phyloP scores from a whole-genome alignment of 768 basidiomycete species.

The Leccinum subgranulosum region DNA sequence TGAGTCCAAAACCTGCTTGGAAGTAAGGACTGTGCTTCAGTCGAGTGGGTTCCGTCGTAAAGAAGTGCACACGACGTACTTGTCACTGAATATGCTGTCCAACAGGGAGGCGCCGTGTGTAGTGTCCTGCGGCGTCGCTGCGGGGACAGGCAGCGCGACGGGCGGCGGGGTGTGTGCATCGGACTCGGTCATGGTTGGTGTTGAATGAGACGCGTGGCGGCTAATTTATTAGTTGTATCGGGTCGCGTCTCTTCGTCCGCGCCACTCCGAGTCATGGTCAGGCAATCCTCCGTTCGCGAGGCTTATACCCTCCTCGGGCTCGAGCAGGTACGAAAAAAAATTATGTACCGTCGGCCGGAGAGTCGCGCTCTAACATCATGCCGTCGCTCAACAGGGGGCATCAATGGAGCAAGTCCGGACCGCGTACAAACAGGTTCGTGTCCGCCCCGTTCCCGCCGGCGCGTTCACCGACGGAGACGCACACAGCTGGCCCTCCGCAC shows the following conservation, averaged over 20 bases:
- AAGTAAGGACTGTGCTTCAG: constrained; percentile 84
- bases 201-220: constrained; percentile 5
- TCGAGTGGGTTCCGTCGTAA: constrained; percentile 15
- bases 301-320: constrained; percentile 49
- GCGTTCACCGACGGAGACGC: neutral
- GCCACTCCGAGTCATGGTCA: constrained; percentile 30
- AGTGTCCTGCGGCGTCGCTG: constrained; percentile 6
- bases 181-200: constrained; percentile 11
- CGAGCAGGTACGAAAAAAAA: constrained; percentile 39
- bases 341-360: neutral
- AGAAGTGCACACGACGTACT: constrained; percentile 47
- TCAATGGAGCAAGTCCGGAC: constrained; percentile 63
- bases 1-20: constrained; percentile 95
- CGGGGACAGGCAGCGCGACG: neutral
- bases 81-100: constrained; percentile 51
- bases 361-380: constrained; percentile 6
- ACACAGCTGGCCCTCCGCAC: constrained; percentile 58
- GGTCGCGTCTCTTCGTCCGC: constrained; percentile 19
- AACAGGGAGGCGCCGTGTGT: constrained; percentile 32
- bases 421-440: constrained; percentile 63
- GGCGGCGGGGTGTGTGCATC: neutral
- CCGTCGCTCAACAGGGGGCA: constrained; percentile 44
- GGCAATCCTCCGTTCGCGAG: constrained; percentile 33
- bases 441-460: neutral
- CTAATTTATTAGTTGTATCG: constrained; percentile 24